Base-by-base conservation (phyloP, 148 eudicot species). In the Beta vulgaris region DNA sequence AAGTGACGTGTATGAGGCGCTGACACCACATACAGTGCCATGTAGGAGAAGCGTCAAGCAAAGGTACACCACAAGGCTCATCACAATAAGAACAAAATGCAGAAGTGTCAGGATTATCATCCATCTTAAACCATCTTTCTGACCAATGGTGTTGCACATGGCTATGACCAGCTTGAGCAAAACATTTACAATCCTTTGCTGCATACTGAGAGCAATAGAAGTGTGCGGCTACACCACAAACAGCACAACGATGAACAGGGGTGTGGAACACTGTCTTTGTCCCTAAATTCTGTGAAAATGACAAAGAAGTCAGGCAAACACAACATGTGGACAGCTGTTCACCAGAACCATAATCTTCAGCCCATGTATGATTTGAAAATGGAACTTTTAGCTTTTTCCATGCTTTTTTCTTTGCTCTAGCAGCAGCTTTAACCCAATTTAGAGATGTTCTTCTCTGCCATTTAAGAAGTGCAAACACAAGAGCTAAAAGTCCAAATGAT, bases 21-120 rank as follows among this genome's bases (percentile, higher is more conserved):
- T 90, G 97, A 79, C 97, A 91, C 97, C 97, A 91, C 79, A 88
- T 78, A 84, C 97, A 91, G 73, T 88, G 85, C 97, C 97, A 91
- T 14, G 92, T 84, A 21, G 94, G 94, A 74, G 97, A 90, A 77
- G 83, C 86, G 77, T 88, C 91, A 35, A 91, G 83, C 73, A 91
- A 77, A 62, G 94, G 93, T 73, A 91, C 84, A 29, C 89, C 97
- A 82, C 97, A 91, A 63, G 97, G 94, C 83, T 90, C 94, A 66
- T 91, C 97, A 75, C 97, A 91, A 75, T 88, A 86, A 36, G 77
- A 90, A 75, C 97, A 91, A 83, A 90, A 92, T 15, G 90, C 85
- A 74, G 95, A 90, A 64, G 80, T 82, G 79, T 90, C 97, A 54
- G 89, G 82, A 80, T 92, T 88, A 58, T 89, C 97, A 84, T 92